A percentile compares a stretch with the other conserved stretches of the same genome.
phyloP scores from a whole-genome alignment of 768 basidiomycete genomes.

The Pleurotus eryngii region DNA sequence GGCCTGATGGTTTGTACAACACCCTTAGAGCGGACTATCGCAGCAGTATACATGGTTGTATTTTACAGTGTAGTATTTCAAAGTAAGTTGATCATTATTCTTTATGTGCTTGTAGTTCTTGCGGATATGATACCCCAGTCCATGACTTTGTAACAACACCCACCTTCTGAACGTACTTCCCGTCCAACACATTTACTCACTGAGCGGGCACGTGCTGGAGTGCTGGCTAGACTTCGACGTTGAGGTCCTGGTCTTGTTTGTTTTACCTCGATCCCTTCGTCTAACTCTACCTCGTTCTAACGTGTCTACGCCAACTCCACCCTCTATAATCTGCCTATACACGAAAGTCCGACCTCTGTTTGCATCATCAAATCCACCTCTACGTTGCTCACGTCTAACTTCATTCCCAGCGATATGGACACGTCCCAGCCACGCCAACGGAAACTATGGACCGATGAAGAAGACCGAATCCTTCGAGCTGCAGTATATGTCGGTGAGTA shows the following conservation, averaged over 20 bases:
- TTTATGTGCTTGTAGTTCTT: background rate
- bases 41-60: background rate
- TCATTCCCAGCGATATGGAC: background rate
- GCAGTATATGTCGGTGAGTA: background rate
- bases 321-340: background rate
- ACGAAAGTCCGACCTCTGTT: background rate
- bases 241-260: background rate
- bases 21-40: background rate
- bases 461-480: background rate
- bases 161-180: background rate
- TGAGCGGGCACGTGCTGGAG: background rate
- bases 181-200: background rate
- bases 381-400: background rate
- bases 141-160: background rate
- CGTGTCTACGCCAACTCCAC: background rate
- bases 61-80: background rate
- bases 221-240: background rate
- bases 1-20: background rate
- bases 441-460: background rate
- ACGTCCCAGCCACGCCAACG: background rate
- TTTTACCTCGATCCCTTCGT: background rate
- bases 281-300: background rate
- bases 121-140: background rate
- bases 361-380: background rate
- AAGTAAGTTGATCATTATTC: background rate